Evolutionary conservation across 352 stramenopile species (phyloP), one percentile per base, ranked within the genome.

Genomic region (Phytophthora constricta): DNA sequence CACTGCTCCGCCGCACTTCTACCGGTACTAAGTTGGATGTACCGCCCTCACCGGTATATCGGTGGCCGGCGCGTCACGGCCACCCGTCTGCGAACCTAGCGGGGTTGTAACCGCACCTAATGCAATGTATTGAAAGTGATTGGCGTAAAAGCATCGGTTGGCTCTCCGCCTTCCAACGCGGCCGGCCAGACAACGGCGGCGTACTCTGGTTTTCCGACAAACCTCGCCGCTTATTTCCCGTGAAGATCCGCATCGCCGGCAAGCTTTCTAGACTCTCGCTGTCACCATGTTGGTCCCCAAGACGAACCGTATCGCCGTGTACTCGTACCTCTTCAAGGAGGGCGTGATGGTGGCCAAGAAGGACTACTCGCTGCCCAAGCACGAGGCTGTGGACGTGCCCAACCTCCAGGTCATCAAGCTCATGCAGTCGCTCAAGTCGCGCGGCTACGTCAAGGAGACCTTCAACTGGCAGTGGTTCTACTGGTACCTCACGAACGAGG

Each of bases 391-490:
- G 60, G 97, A 99, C 58, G 97, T 99, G 70, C 91, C 93, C 54
- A 99, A 99, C 91, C 92, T 99, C 65, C 95, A 99, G 80, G 98
- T 99, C 62, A 96, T 99, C 72, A 98, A 97, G 82, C 85, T 98
- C 68, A 98, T 99, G 86, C 98, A 99, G 82, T 99, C 95, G 68
- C 92, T 99, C 66, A 97, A 97, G 80, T 99, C 93, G 63, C 94
- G 95, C 65, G 97, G 95, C 71, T 99, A 98, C 84, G 89, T 99
- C 58, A 98, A 97, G 68, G 91, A 99, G 83, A 99, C 97, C 58
- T 99, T 99, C 92, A 98, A 97, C 79, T 99, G 98, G 98, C 97
- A 99, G 85, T 98, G 98, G 87, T 98, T 98, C 82, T 99, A 99
- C 95, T 99, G 96, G 88, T 99, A 99, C 91, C 89, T 99, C 51